phyloP scores from a whole-genome alignment of 2,329 filamentous ascomycete genomes.

The Pyricularia pennisetigena region DNA sequence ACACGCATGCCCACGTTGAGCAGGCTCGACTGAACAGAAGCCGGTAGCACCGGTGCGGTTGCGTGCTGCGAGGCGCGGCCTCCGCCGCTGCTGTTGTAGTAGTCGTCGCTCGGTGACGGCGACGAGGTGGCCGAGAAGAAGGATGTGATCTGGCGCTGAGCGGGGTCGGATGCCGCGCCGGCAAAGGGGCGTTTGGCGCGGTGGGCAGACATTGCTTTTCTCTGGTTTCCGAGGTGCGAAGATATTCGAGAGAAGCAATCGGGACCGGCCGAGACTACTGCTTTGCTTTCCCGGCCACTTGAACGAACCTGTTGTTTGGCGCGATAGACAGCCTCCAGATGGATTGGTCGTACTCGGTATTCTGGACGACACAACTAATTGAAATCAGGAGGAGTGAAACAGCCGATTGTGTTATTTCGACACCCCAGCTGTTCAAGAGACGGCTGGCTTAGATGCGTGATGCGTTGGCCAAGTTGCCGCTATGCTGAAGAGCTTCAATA shows the following conservation, averaged over 20 bases:
- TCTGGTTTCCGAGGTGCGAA: not conserved
- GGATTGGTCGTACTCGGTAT: not conserved
- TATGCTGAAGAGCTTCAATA: not conserved
- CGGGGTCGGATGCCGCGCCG: slow-evolving; percentile 45
- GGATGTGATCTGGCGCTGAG: slow-evolving; percentile 54
- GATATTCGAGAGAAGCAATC: not conserved
- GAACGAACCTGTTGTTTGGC: not conserved
- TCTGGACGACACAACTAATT: not conserved
- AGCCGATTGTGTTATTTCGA: not conserved
- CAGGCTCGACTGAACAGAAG: slow-evolving; percentile 68
- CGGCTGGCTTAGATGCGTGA: not conserved
- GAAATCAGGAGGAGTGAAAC: not conserved
- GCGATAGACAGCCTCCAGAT: not conserved
- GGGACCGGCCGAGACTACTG: not conserved
- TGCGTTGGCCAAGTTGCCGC: not conserved
- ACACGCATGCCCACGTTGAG: slow-evolving; percentile 89
- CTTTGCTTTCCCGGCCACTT: not conserved
- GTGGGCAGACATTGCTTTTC: slow-evolving; percentile 35
- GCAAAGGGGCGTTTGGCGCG: slow-evolving; percentile 53
- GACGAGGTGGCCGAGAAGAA: slow-evolving; percentile 36
- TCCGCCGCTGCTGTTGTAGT: slow-evolving; percentile 5
- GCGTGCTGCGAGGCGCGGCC: not conserved
- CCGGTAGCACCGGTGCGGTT: slow-evolving; percentile 37
- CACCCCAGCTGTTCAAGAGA: not conserved
- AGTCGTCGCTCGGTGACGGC: slow-evolving; percentile 7